Percentiles rank a stretch among this genome's conserved stretches.
Conservation (phyloP, 2,329 filamentous ascomycete species). For the Fusarium protoensiforme region DNA sequence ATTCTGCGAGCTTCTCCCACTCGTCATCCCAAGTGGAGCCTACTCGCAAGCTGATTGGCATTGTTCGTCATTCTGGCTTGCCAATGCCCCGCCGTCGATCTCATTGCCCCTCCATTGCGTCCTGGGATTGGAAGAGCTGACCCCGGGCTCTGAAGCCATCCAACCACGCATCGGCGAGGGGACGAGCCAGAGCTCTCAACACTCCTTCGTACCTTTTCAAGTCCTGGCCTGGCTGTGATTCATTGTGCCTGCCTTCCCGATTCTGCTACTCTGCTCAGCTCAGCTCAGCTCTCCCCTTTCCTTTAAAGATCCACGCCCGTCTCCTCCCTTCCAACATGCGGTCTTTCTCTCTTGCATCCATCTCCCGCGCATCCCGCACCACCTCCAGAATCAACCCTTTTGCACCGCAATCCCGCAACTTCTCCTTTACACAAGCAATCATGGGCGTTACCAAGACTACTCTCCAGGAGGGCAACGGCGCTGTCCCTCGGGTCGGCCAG, state of each 20-base stretch:
- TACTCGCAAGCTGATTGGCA: conserved; percentile 35
- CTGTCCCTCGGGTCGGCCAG: conserved; percentile 73
- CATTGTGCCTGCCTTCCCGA: conserved; percentile 5
- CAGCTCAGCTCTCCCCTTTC: not conserved
- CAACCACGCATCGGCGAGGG: conserved; percentile 8
- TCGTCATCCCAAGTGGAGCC: conserved; percentile 42
- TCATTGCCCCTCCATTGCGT: conserved; percentile 41
- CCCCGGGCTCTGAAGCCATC: conserved; percentile 32
- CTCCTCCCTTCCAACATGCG: conserved; percentile 29
- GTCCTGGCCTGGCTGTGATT: conserved; percentile 11
- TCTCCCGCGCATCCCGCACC: conserved; percentile 27
- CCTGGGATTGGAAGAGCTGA: conserved; percentile 35
- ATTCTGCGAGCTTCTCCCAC: conserved; percentile 41
- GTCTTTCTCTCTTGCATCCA: conserved; percentile 34
- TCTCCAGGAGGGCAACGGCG: conserved; percentile 69
- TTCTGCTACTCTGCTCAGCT: not conserved
- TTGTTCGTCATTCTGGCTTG: conserved; percentile 35
- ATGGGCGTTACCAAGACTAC: conserved; percentile 82
- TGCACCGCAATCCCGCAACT: conserved; percentile 29
- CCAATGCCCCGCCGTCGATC: conserved; percentile 44
- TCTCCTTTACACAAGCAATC: conserved; percentile 44
- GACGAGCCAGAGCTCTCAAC: conserved; percentile 29
- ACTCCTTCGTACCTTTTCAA: not conserved
- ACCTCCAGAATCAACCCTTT: conserved; percentile 33
- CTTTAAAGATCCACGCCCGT: conserved; percentile 33